Conservation (phyloP, 768 basidiomycete genomes). For the Pleurotus djamor region DNA sequence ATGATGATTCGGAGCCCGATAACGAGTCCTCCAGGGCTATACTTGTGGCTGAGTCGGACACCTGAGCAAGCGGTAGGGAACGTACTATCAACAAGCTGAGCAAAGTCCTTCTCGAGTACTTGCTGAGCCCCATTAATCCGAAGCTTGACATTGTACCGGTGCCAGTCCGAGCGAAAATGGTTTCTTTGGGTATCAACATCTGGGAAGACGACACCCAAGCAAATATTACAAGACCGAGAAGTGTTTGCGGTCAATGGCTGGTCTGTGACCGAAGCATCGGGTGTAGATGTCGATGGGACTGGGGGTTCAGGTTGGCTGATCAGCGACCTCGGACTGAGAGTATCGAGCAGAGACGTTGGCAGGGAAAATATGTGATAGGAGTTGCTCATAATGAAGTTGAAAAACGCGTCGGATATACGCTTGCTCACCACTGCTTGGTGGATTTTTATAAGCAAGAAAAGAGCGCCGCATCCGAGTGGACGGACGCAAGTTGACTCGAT, state of each 20-base stretch:
- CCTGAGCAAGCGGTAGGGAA: neutral
- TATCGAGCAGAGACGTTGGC: conserved; percentile 65
- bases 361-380: conserved; percentile 71
- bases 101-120: conserved; percentile 71
- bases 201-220: conserved; percentile 63
- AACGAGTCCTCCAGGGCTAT: conserved; percentile 82
- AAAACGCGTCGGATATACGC: no score
- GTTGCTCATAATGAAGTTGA: no score
- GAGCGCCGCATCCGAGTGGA: no score
- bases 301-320: conserved; percentile 31
- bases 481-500: no score
- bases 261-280: conserved; percentile 27
- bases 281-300: conserved; percentile 17
- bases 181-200: conserved; percentile 79
- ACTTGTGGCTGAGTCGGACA: neutral
- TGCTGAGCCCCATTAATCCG: conserved; percentile 61
- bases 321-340: conserved; percentile 66
- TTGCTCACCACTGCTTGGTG: no score
- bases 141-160: conserved; percentile 94
- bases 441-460: no score
- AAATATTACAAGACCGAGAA: conserved; percentile 66
- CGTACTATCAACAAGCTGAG: conserved; percentile 77
- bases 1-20: conserved; percentile 86
- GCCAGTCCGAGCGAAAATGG: conserved; percentile 96
- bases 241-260: conserved; percentile 32